A percentile compares a stretch with the other conserved stretches of the same genome.
Conservation (phyloP, 257 asterid species). For the Osmanthus fragrans region DNA sequence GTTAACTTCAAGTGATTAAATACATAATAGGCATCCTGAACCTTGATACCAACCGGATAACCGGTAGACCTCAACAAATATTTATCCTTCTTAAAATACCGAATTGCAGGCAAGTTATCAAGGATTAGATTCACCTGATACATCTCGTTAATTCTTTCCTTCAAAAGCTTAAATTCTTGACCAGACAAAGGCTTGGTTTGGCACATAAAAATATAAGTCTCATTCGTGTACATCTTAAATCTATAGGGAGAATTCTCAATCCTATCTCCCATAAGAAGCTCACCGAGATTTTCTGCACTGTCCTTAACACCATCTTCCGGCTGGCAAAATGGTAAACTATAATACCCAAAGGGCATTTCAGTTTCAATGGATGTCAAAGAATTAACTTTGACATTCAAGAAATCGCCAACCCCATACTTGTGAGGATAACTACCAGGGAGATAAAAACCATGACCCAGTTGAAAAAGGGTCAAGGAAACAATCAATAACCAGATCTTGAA, state of each 20-base stretch:
- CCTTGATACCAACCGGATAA: constrained; percentile 73
- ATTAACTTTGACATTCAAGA: constrained; percentile 77
- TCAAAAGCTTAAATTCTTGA: constrained; percentile 70
- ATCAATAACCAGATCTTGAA: constrained; percentile 66
- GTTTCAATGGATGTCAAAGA: constrained; percentile 88
- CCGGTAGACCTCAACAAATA: constrained; percentile 78
- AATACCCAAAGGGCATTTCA: constrained; percentile 79
- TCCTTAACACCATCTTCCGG: constrained; percentile 80
- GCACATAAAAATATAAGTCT: constrained; percentile 68
- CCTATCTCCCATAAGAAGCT: constrained; percentile 93
- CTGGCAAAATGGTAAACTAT: constrained; percentile 75
- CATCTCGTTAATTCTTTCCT: constrained; percentile 83
- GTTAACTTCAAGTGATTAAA: constrained; percentile 80
- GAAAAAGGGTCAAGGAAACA: constrained; percentile 32
- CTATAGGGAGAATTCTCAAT: constrained; percentile 86
- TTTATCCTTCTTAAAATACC: constrained; percentile 71
- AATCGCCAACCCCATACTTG: constrained; percentile 69
- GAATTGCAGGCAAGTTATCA: constrained; percentile 83
- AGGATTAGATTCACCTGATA: constrained; percentile 83
- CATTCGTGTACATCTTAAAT: constrained; percentile 77
- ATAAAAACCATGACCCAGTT: constrained; percentile 71
- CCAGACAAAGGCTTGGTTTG: constrained; percentile 67
- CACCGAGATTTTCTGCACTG: constrained; percentile 89
- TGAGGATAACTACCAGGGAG: constrained; percentile 93
- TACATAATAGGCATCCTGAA: constrained; percentile 57